Evolutionary conservation across 805 yeast genomes (phyloP).

Genomic region (Starmerella lactis-condensi): DNA sequence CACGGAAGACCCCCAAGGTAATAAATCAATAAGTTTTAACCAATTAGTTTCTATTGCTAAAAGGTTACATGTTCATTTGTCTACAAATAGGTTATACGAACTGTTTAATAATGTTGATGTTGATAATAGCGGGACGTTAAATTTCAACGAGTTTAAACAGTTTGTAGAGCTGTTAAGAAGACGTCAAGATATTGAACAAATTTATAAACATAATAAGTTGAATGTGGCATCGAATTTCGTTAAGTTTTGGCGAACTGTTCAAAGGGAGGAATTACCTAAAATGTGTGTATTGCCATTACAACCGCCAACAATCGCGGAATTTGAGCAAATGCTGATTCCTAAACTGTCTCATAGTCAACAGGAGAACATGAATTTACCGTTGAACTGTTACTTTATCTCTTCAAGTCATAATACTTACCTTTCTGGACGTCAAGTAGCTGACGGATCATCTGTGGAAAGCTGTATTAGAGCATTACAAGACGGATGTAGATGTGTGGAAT

Average conservation of each 20-base stretch:
- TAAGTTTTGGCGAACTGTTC: constrained; percentile 6
- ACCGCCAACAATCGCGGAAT: constrained; percentile 17
- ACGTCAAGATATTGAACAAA: constrained; percentile 38
- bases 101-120: constrained; percentile 39
- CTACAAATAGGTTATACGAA: constrained; percentile 30
- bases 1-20: constrained; percentile 5
- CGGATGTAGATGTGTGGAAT: constrained; percentile 88
- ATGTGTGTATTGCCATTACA: constrained; percentile 6
- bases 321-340: constrained; percentile 27
- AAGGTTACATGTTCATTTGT: constrained; percentile 55
- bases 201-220: constrained; percentile 30
- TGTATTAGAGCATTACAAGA: constrained; percentile 71
- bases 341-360: constrained; percentile 13
- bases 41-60: constrained; percentile 50
- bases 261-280: constrained; percentile 8
- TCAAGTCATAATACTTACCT: constrained; percentile 91
- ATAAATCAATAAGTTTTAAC: constrained; percentile 30
- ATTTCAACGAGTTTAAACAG: constrained; percentile 53
- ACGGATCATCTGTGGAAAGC: constrained; percentile 74
- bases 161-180: constrained; percentile 52
- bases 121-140: constrained; percentile 33
- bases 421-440: constrained; percentile 72
- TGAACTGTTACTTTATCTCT: constrained; percentile 73
- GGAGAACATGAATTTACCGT: constrained; percentile 37
- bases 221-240: constrained; percentile 8